These are phyloP conservation scores for Erodium texanum DNA, from an alignment of 441 rosid genomes.

Conservation along the genomic window DNA sequence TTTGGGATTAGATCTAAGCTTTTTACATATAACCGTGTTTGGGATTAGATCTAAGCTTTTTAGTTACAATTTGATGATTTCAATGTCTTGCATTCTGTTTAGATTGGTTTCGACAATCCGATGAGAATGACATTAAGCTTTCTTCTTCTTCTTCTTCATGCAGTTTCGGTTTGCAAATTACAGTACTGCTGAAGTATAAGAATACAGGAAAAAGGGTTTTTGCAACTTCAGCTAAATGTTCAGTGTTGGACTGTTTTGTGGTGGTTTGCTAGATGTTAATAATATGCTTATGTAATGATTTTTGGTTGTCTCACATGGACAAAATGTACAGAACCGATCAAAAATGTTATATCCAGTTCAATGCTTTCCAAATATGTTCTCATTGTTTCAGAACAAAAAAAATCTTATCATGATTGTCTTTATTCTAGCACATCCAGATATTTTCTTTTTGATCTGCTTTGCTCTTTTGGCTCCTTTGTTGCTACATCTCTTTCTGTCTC, in stretches of 20 bases:
- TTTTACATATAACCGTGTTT: neutral
- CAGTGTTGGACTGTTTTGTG: constrained; percentile 70
- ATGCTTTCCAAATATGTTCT: neutral
- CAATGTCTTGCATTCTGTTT: neutral
- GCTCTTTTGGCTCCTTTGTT: neutral
- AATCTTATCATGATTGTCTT: neutral
- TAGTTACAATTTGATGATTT: neutral
- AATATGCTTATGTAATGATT: constrained; percentile 13
- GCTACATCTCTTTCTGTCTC: neutral
- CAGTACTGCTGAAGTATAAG: constrained; percentile 31
- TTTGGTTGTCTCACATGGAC: neutral
- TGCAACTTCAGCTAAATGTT: constrained; percentile 56
- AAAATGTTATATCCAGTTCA: neutral
- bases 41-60: constrained; percentile 15
- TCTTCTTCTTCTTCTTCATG: constrained; percentile 8
- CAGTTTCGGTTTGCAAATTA: constrained; percentile 66
- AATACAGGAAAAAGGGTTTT: constrained; percentile 43
- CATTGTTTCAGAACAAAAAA: neutral
- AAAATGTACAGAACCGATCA: neutral
- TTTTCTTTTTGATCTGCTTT: neutral
- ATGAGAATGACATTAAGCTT: constrained; percentile 1
- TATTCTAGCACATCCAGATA: neutral
- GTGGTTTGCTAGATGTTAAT: constrained; percentile 48
- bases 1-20: constrained; percentile 14
- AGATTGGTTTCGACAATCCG: too few species aligned